These are phyloP conservation scores for Coemansia sp. DNA, from an alignment of 192 early-diverging fungal species.

Conservation along the genomic window DNA sequence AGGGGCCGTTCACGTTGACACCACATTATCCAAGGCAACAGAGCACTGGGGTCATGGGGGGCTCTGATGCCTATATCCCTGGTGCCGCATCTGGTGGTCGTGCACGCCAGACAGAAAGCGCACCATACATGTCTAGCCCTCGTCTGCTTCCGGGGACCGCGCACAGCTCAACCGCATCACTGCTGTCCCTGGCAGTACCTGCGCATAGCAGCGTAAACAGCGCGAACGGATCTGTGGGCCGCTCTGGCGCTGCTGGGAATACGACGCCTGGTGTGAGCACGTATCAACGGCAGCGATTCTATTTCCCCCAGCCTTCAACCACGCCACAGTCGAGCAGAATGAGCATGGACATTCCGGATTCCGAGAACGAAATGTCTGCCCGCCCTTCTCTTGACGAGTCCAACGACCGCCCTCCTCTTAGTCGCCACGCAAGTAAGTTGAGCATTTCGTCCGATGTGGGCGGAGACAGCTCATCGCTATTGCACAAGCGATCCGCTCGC, in stretches of 20 bases:
- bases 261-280: neutral
- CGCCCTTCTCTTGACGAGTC: conserved; percentile 50
- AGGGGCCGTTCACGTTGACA: conserved; percentile 2
- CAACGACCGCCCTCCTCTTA: conserved; percentile 30
- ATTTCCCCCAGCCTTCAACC: conserved; percentile 21
- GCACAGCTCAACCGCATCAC: conserved; percentile 42
- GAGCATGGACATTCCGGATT: conserved; percentile 35
- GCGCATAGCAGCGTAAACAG: conserved; percentile 17
- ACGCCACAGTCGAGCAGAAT: conserved; percentile 25
- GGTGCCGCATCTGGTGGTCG: conserved; percentile 9
- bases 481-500: conserved; percentile 21
- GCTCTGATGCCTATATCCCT: conserved; percentile 12
- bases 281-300: conserved; percentile 34
- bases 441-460: conserved; percentile 43
- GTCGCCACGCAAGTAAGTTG: conserved; percentile 41
- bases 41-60: neutral
- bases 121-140: conserved; percentile 34
- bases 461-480: conserved; percentile 12
- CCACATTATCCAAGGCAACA: conserved; percentile 15
- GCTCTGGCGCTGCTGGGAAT: conserved; percentile 14
- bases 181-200: conserved; percentile 31
- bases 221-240: conserved; percentile 31
- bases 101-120: conserved; percentile 16
- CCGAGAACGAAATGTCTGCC: conserved; percentile 36
- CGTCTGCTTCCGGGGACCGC: conserved; percentile 32